These are phyloP conservation scores for Postia placenta DNA, from an alignment of 768 basidiomycete species.

Conservation along the genomic window DNA sequence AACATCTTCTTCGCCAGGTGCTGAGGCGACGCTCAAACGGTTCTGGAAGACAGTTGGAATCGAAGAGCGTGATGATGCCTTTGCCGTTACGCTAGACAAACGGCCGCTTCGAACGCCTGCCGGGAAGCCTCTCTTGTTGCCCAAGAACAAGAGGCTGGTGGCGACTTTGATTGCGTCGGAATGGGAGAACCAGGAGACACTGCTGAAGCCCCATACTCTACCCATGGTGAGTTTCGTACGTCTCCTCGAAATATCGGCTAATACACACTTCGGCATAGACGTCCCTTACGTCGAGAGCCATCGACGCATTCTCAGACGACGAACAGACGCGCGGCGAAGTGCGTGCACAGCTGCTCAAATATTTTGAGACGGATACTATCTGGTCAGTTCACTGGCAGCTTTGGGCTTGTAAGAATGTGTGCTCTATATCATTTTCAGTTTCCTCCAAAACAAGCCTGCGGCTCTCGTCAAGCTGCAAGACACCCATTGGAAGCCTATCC, in stretches of 20 bases:
- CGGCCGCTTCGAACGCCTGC: slow-evolving; percentile 84
- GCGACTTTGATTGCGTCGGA: slow-evolving; percentile 89
- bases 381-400: slow-evolving; percentile 43
- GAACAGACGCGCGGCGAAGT: slow-evolving; percentile 53
- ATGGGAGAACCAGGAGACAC: slow-evolving; percentile 89
- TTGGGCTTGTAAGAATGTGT: neutral
- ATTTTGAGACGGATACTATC: slow-evolving; percentile 92
- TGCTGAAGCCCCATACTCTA: slow-evolving; percentile 85
- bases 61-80: slow-evolving; percentile 44
- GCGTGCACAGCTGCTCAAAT: slow-evolving; percentile 63
- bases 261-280: slow-evolving; percentile 75
- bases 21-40: slow-evolving; percentile 78
- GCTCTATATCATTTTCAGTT: slow-evolving; percentile 39
- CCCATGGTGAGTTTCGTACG: slow-evolving; percentile 63
- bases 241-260: neutral
- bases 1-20: slow-evolving; percentile 43
- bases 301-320: slow-evolving; percentile 64
- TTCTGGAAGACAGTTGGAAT: slow-evolving; percentile 95
- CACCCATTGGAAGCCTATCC: slow-evolving; percentile 82
- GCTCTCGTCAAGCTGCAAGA: slow-evolving; percentile 73
- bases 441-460: slow-evolving; percentile 74
- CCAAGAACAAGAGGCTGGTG: slow-evolving; percentile 59
- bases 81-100: slow-evolving; percentile 72
- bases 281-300: slow-evolving; percentile 81
- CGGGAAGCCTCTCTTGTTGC: slow-evolving; percentile 71